Evolutionary conservation across 305 asterid genomes (phyloP), one percentile per base, ranked within the genome.

Genomic region (Lippia alba): DNA sequence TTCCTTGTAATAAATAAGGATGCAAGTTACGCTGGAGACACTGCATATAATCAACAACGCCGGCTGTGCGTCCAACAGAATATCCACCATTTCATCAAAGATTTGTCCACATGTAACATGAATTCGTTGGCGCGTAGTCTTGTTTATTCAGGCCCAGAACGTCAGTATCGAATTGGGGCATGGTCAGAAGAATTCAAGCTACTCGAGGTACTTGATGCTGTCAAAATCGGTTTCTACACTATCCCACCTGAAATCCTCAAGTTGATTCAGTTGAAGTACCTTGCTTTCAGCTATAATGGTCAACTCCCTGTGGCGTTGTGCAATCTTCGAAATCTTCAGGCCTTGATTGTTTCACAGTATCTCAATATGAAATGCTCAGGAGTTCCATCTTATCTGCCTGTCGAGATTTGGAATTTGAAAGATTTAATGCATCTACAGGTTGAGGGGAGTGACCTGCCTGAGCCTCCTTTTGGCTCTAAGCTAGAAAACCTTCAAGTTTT

Each of bases 61-160:
- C 66, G 78, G 19, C 3, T 67, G n/a, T 77, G 58, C 65, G 33
- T 56, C 18, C 72, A 56, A n/a, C 45, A 53, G 11, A 54, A 51
- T 59, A 30, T 60, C 18, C 6, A n/a, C 14, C 20, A 68, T 4
- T 46, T 49, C 12, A 10, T 34, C 12, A 55, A 45, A 11, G 66
- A 61, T 8, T n/a, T 45, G 50, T 0, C 12, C 55, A 36, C 10
- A 56, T 45, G 8, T 4, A 8, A 17, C 11, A 4, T 12, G 0
- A 17, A 50, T 41, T 45, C 55, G 5, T 3, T 2, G 6, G 54
- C 53, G 5, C 54, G 67, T 20, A 41, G 55, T 17, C 39, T 62
- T 44, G 18, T 62, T 6, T 62, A 18, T 44, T 41, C n/a, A 4
- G 67, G 36, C 72, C 50, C 55, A 65, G 19, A n/a, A 45, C 0